phyloP scores from a whole-genome alignment of 1,139 yeast species.

The Lodderomyces jiufengensis region DNA sequence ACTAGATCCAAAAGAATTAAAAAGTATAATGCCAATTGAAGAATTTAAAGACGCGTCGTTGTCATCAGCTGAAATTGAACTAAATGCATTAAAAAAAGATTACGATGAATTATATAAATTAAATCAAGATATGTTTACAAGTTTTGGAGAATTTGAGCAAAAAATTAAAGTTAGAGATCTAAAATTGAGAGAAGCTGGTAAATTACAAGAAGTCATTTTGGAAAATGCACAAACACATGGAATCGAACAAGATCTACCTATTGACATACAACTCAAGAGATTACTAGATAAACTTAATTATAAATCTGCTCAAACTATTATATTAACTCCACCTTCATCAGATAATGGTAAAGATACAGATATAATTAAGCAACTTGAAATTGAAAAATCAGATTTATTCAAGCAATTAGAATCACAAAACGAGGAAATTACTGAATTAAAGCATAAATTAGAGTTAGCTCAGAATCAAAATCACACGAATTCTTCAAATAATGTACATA shows the following conservation, averaged over 20 bases:
- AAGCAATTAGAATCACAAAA: constrained; percentile 22
- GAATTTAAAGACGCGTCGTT: constrained; percentile 14
- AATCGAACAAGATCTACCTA: constrained; percentile 13
- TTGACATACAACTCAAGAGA: constrained; percentile 17
- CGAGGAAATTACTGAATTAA: constrained; percentile 13
- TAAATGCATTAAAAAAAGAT: constrained; percentile 22
- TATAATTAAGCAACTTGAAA: constrained; percentile 3
- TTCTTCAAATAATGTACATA: no score
- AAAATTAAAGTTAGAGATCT: constrained; percentile 27
- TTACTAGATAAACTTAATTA: constrained; percentile 2
- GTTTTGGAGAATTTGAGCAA: constrained; percentile 33
- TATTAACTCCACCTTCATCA: constrained; percentile 1
- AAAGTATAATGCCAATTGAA: not conserved
- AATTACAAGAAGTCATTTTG: constrained; percentile 14
- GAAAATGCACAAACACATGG: constrained; percentile 8
- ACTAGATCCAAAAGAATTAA: constrained; percentile 5
- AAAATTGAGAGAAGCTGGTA: constrained; percentile 13
- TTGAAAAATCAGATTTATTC: constrained; percentile 21
- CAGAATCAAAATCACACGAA: no score
- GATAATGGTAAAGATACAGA: not conserved
- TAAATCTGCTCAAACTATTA: constrained; percentile 9
- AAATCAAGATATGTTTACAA: constrained; percentile 38
- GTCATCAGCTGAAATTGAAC: constrained; percentile 14
- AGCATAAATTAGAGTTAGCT: not conserved
- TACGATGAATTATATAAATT: constrained; percentile 35